Evolutionary conservation across 2,329 filamentous ascomycete species (phyloP).

Genomic region (Penicillium hesseltinei): DNA sequence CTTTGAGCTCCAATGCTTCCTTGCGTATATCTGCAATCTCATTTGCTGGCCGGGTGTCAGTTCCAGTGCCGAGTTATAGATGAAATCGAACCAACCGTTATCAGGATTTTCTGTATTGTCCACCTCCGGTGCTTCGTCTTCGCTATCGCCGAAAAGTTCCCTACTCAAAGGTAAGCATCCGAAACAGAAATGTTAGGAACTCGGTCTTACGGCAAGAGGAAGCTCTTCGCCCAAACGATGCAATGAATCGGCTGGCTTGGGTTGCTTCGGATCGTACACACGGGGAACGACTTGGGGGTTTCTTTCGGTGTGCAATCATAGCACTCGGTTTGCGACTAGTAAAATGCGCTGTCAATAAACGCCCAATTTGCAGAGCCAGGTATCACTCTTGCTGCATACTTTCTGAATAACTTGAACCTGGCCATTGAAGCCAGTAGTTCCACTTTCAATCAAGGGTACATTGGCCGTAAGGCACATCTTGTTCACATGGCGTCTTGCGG

Average conservation of each 20-base stretch:
- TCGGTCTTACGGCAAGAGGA: conserved; percentile 69
- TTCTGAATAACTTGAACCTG: conserved; percentile 97
- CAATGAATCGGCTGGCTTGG: conserved; percentile 96
- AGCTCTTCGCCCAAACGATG: conserved; percentile 98
- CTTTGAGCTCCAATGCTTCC: conserved; percentile 79
- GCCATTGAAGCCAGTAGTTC: conserved; percentile 95
- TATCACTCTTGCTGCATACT: conserved; percentile 34
- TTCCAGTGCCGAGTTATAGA: not conserved
- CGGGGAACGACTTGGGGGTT: conserved; percentile 86
- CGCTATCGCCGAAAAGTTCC: conserved; percentile 88
- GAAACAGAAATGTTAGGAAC: fast-evolving
- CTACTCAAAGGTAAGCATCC: conserved; percentile 35
- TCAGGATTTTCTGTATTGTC: conserved; percentile 78
- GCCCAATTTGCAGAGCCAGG: not conserved
- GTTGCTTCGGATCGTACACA: conserved; percentile 95
- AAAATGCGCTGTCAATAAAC: conserved; percentile 8
- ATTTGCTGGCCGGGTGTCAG: conserved; percentile 48
- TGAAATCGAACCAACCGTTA: conserved; percentile 57
- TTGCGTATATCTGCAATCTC: conserved; percentile 86
- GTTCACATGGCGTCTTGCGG: conserved; percentile 91
- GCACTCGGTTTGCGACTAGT: conserved; percentile 76
- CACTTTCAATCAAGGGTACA: conserved; percentile 90
- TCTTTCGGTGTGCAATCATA: conserved; percentile 94
- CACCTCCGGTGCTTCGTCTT: conserved; percentile 76
- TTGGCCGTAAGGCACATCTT: conserved; percentile 93